Evolutionary conservation across 2,329 filamentous ascomycete genomes (phyloP), one percentile per base, ranked within the genome.

Genomic region (Colletotrichum magnum): DNA sequence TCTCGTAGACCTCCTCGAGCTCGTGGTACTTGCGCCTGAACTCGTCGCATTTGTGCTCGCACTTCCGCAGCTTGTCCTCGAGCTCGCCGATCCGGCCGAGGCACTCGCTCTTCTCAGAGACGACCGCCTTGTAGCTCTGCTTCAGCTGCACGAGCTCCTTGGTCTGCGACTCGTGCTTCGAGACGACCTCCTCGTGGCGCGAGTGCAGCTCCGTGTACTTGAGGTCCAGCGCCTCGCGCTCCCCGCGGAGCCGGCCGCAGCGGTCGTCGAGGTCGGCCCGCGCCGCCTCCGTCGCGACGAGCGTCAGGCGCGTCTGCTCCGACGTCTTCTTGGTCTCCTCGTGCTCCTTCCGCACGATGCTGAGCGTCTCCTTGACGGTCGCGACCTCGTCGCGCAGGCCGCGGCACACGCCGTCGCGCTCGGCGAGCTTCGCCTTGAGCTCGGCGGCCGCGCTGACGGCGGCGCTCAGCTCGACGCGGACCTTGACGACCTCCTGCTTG

Each of bases 11-110:
- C 9, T 68, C 60, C 48, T 68, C 60, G 2, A 64, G 28, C 13
- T 68, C 65, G 53, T 65, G 58, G 65, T 58, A 53, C 53, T 68
- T 65, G 47, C 61, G 60, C 24, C n/a, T 41, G 9, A 65, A 16
- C 65, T 68, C 65, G 4, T 68, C 65, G 24, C 58, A 18, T 7
- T 43, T 58, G 54, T 59, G 60, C 13, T 68, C 65, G n/a, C 18
- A 21, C 45, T 64, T 68, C 41, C 65, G 65, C 12, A 68, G 32
- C 13, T 12, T 39, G 15, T 68, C 60, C 6, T 65, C 60, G 1
- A 64, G 21, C 24, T 68, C 65, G 28, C 53, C 48, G 36, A 48
- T 39, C 0, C 21, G 18, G 41, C 58, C 60, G 21, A 64, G 60
- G 26, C 62, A 47, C 12, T 58, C 65, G 6, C 64, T 52, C 39